Evolutionary conservation across 768 basidiomycete species (phyloP).

Genomic region (Termitomyces sp.): DNA sequence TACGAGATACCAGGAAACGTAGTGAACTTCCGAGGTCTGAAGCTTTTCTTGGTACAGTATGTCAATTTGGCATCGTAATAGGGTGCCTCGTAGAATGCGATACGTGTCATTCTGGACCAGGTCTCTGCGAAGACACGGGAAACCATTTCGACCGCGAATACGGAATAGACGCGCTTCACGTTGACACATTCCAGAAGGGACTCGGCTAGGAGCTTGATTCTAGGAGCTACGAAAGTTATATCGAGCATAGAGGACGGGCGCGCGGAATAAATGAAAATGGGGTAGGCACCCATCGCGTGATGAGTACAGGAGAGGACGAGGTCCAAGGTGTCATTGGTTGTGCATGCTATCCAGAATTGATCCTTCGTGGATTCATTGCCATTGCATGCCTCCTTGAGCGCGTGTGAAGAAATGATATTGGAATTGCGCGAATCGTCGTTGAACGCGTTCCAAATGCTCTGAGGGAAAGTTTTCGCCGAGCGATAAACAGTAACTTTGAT

Average conservation of each 20-base stretch:
- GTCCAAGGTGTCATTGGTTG: constrained; percentile 15
- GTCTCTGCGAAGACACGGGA: background rate
- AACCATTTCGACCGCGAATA: constrained; percentile 4
- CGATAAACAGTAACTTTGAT: constrained; percentile 9
- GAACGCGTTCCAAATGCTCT: constrained; percentile 23
- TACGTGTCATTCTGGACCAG: constrained; percentile 1
- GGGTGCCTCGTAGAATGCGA: background rate
- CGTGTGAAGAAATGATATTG: constrained; percentile 18
- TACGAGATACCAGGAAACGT: constrained; percentile 4
- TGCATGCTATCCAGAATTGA: constrained; percentile 30
- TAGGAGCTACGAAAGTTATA: background rate
- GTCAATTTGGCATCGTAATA: constrained; percentile 10
- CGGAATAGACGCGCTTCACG: constrained; percentile 7
- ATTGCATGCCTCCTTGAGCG: constrained; percentile 6
- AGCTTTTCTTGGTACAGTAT: constrained; percentile 4
- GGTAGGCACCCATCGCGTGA: constrained; percentile 6
- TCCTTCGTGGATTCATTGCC: background rate
- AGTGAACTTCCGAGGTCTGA: constrained; percentile 2
- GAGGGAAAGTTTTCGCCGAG: constrained; percentile 25
- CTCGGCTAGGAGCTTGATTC: background rate
- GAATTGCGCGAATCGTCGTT: constrained; percentile 19
- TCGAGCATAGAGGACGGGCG: background rate
- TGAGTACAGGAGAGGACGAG: constrained; percentile 6
- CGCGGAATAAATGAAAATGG: constrained; percentile 8
- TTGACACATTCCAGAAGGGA: background rate